Evolutionary conservation across 768 basidiomycete genomes (phyloP).

Genomic region (Mycena alexandri): DNA sequence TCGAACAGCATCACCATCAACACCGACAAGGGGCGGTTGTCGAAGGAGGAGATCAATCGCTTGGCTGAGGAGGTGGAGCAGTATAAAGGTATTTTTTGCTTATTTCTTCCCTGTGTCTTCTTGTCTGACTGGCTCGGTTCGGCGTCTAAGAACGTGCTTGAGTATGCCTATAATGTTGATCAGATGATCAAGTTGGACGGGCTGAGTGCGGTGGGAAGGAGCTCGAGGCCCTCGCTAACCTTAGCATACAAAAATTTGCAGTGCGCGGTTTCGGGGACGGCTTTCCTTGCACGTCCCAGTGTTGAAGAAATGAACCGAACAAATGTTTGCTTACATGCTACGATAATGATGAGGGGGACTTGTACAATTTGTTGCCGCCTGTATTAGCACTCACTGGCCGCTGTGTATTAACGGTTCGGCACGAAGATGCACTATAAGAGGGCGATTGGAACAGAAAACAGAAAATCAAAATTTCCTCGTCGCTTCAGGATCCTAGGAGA

Average conservation of each 20-base stretch:
- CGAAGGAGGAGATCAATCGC: constrained; percentile 97
- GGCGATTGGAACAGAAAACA: constrained; percentile 13
- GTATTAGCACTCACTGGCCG: constrained; percentile 19
- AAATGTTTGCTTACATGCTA: constrained; percentile 9
- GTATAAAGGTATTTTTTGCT: constrained; percentile 73
- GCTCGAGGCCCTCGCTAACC: constrained; percentile 1
- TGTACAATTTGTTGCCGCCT: constrained; percentile 14
- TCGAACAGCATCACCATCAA: constrained; percentile 93
- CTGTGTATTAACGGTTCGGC: too few species aligned
- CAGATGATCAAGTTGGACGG: constrained; percentile 3
- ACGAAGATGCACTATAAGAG: constrained; percentile 12
- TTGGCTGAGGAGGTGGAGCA: constrained; percentile 96
- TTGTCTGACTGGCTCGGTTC: too few species aligned
- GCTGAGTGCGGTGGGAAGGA: not conserved
- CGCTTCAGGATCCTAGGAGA: constrained; percentile 8
- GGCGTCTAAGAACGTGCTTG: too few species aligned
- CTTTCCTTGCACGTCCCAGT: constrained; percentile 11
- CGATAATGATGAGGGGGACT: constrained; percentile 17
- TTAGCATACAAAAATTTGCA: not conserved
- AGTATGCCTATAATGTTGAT: too few species aligned
- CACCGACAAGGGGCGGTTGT: constrained; percentile 96
- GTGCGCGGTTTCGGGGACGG: constrained; percentile 5
- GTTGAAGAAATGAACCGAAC: constrained; percentile 2
- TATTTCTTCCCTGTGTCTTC: not conserved
- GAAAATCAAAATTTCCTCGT: constrained; percentile 9